These are phyloP conservation scores for Nitzschia sp. DNA, from an alignment of 108 stramenopile genomes.

Conservation along the genomic window DNA sequence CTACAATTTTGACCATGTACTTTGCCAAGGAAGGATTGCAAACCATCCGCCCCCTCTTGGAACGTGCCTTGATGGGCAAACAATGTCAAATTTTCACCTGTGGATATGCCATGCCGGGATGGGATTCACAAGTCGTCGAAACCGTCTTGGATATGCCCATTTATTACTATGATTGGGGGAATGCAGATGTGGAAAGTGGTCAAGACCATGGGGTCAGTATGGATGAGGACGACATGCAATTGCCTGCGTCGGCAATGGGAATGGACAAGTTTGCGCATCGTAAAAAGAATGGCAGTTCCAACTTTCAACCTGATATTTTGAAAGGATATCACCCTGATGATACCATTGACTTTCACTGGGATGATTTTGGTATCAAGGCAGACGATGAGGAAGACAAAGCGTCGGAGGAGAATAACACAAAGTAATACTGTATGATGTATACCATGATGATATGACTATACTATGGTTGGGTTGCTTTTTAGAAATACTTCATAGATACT, in stretches of 20 bases:
- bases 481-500: too few relatives aligned
- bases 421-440: too few relatives aligned
- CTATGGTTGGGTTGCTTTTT: too few relatives aligned
- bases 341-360: conserved; percentile 30
- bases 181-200: conserved; percentile 33
- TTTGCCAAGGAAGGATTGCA: conserved; percentile 71
- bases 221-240: too few relatives aligned
- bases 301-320: conserved; percentile 30
- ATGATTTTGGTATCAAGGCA: conserved; percentile 16
- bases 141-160: conserved; percentile 72
- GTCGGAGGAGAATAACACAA: too few relatives aligned
- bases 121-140: conserved; percentile 69
- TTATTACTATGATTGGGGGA: conserved; percentile 74
- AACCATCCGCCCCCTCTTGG: conserved; percentile 63
- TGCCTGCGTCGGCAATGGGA: conserved; percentile 6
- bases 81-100: conserved; percentile 59
- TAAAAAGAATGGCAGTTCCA: conserved; percentile 21
- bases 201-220: conserved; percentile 14
- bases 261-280: conserved; percentile 37
- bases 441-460: too few relatives aligned
- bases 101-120: conserved; percentile 80
- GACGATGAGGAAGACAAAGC: conserved; percentile 20
- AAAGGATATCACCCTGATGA: conserved; percentile 42
- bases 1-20: conserved; percentile 82
- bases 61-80: conserved; percentile 46